Percentiles rank a stretch among this genome's conserved stretches.
Conservation (phyloP, 352 stramenopile species). For the Phytophthora pseudosyringae region DNA sequence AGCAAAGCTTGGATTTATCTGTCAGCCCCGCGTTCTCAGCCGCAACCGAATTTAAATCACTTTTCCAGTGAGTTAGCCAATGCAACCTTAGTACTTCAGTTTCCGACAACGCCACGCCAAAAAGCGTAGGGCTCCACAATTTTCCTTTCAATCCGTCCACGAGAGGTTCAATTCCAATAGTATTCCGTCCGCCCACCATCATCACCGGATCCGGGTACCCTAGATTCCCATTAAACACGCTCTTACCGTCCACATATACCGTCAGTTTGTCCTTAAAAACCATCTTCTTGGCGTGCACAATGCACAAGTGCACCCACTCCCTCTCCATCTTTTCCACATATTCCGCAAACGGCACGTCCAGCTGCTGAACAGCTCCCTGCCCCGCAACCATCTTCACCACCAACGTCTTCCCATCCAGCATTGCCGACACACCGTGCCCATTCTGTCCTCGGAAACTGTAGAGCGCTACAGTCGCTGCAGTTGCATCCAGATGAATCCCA, state of each 20-base stretch:
- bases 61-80: slow-evolving; percentile 84
- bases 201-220: slow-evolving; percentile 74
- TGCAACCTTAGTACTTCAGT: slow-evolving; percentile 73
- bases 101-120: slow-evolving; percentile 67
- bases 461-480: slow-evolving; percentile 45
- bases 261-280: slow-evolving; percentile 89
- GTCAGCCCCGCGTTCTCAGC: slow-evolving; percentile 67
- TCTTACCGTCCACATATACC: slow-evolving; percentile 69
- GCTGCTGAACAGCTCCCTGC: slow-evolving; percentile 53
- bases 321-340: slow-evolving; percentile 56
- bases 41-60: slow-evolving; percentile 56
- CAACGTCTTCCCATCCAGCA: slow-evolving; percentile 59
- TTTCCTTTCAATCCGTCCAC: slow-evolving; percentile 63
- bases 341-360: slow-evolving; percentile 64
- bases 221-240: slow-evolving; percentile 69
- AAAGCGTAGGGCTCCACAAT: slow-evolving; percentile 81
- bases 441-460: slow-evolving; percentile 82
- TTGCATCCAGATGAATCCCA: slow-evolving; percentile 56
- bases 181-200: slow-evolving; percentile 76
- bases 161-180: slow-evolving; percentile 66
- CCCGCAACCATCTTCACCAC: slow-evolving; percentile 60
- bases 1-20: slow-evolving; percentile 84
- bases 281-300: slow-evolving; percentile 90
- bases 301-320: slow-evolving; percentile 74
- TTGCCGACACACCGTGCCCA: slow-evolving; percentile 72